A percentile compares a stretch with the other conserved stretches of the same genome.
Evolutionary conservation across 768 basidiomycete genomes (phyloP).

Genomic region (Tulasnella calospora): DNA sequence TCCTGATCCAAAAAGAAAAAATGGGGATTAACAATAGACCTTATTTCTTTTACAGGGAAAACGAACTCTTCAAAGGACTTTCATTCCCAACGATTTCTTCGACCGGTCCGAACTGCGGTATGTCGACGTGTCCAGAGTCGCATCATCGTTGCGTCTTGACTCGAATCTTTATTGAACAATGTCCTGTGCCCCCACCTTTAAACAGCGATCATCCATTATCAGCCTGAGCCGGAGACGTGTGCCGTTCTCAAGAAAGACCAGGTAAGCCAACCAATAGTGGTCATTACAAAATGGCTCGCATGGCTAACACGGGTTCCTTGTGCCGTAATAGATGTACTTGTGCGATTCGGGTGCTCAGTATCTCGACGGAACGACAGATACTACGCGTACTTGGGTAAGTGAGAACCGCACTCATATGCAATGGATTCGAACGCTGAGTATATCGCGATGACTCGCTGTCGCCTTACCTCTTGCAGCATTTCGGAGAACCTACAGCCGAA

Average conservation of each 20-base stretch:
- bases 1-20: not conserved
- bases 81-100: conserved; percentile 93
- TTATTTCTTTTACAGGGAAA: conserved; percentile 50
- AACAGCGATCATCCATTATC: conserved; percentile 88
- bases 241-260: conserved; percentile 71
- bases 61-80: conserved; percentile 74
- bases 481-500: conserved; percentile 74
- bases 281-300: not conserved
- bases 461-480: conserved; percentile 52
- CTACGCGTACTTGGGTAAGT: conserved; percentile 78
- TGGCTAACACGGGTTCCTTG: conserved; percentile 30
- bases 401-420: not conserved
- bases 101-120: conserved; percentile 86
- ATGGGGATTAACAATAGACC: not conserved
- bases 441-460: not conserved
- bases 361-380: conserved; percentile 91
- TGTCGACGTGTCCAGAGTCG: conserved; percentile 28
- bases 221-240: conserved; percentile 67
- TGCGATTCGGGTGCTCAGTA: conserved; percentile 91
- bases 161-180: not conserved
- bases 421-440: not conserved
- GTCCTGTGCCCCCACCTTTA: not conserved
- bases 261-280: conserved; percentile 39
- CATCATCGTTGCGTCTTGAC: not conserved
- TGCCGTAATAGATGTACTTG: conserved; percentile 50